These are phyloP conservation scores for Penicillium vulpinum DNA, from an alignment of 2,329 filamentous ascomycete species.

Conservation along the genomic window DNA sequence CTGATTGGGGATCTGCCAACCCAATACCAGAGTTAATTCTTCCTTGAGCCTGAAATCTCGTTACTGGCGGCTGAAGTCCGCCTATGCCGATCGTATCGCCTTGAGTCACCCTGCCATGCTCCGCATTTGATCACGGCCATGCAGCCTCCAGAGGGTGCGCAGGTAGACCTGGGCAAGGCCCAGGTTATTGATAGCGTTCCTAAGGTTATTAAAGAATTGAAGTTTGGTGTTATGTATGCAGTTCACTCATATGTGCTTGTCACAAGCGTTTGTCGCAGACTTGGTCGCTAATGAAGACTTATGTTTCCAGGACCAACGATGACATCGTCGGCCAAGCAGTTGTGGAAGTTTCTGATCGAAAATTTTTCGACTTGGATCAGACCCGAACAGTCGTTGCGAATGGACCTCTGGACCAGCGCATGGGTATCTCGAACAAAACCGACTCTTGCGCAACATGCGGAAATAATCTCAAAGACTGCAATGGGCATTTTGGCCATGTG, in stretches of 20 bases:
- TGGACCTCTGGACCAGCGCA: constrained; percentile 82
- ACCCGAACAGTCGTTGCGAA: constrained; percentile 73
- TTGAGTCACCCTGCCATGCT: constrained; percentile 39
- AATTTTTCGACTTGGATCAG: constrained; percentile 86
- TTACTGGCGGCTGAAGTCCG: constrained; percentile 20
- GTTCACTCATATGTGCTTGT: constrained; percentile 19
- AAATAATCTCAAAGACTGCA: constrained; percentile 77
- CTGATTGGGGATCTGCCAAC: not conserved
- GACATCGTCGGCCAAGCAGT: constrained; percentile 96
- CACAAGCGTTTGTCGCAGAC: constrained; percentile 9
- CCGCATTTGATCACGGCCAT: constrained; percentile 38
- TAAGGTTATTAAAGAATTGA: constrained; percentile 88
- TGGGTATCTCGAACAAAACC: constrained; percentile 85
- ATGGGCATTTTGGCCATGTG: constrained; percentile 94
- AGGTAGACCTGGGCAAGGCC: constrained; percentile 65
- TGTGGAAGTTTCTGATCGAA: constrained; percentile 88
- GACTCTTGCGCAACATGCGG: constrained; percentile 81
- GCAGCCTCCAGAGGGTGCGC: constrained; percentile 45
- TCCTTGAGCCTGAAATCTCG: not conserved
- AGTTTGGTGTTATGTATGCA: constrained; percentile 84
- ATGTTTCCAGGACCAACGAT: constrained; percentile 68
- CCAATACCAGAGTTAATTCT: not conserved
- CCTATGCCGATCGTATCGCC: constrained; percentile 22
- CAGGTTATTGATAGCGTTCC: constrained; percentile 87
- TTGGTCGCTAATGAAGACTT: constrained; percentile 18